Base-by-base conservation (phyloP, 805 yeast genomes). In the Spathaspora sp. region DNA sequence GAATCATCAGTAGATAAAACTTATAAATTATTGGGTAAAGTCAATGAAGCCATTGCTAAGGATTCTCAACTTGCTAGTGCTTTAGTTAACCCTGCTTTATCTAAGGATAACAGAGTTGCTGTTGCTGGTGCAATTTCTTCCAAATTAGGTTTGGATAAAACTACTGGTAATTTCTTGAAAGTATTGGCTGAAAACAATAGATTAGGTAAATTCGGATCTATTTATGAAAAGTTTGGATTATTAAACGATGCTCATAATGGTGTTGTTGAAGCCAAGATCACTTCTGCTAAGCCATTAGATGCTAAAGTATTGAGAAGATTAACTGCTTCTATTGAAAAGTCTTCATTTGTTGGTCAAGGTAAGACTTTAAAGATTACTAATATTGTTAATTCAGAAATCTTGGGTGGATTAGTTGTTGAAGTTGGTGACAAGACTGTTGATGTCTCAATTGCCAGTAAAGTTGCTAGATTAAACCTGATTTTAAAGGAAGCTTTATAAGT, bases 391-490 rank as follows among this genome's bases (percentile, higher is more conserved):
- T 89, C 97, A 58, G 94, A 87, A 59, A 89, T 94, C 68, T 80
- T 89, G 70, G 99, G 99, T 68, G 99, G 99, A 65, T 82, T 94
- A 70, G 77, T 94, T 61, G 96, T 94, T 55, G 97, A 92, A 76
- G 89, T 94, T 64, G 97, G 93, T 67, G 99, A 93, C 79, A 89
- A 87, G 75, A 92, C 98, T 57, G 97, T 91, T 64, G 99, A 94
- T 76, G 81, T 93, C 71, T 86, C 96, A 54, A 83, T 94, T 61
- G 79, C 92, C 54, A 73, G 88, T 67, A 91, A 87, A 81, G 83
- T 94, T 68, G 78, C 88, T 70, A 90, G 83, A 77, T 85, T 92
- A 75, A 94, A 94, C 87, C 83, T 87, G 73, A 83, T 87, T 62
- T 83, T 94, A 70, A 77, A 81, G 63, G 97, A 93, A 79, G 78